phyloP scores from a whole-genome alignment of 305 asterid species.

The Solanum chacoense region DNA sequence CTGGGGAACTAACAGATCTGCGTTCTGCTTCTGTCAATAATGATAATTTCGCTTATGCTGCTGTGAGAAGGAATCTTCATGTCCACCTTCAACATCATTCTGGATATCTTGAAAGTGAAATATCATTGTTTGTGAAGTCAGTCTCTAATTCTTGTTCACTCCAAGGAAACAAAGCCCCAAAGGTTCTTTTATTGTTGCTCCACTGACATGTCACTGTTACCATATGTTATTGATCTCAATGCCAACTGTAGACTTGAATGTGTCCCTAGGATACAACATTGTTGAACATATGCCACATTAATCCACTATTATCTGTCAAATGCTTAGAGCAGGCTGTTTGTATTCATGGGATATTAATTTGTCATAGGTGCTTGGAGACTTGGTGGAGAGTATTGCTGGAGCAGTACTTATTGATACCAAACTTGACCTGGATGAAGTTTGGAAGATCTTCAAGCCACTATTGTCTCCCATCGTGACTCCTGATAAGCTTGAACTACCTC shows the following conservation, averaged over 20 bases:
- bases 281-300: not conserved
- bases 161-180: conserved; percentile 64
- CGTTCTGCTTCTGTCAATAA: conserved; percentile 92
- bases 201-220: not conserved
- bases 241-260: not conserved
- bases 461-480: conserved; percentile 96
- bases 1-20: conserved; percentile 89
- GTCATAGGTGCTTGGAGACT: conserved; percentile 77
- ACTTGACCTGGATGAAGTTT: conserved; percentile 58
- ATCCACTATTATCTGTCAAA: not conserved
- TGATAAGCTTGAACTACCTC: conserved; percentile 78
- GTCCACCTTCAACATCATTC: conserved; percentile 68
- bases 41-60: conserved; percentile 72
- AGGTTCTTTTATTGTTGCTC: conserved; percentile 27
- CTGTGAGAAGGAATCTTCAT: conserved; percentile 59
- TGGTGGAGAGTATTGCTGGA: conserved; percentile 93
- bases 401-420: conserved; percentile 81
- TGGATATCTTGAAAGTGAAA: conserved; percentile 33
- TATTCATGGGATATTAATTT: not conserved
- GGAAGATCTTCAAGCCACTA: conserved; percentile 68
- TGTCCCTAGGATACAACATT: not conserved
- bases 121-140: conserved; percentile 37
- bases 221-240: not conserved
- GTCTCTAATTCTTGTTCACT: conserved; percentile 41
- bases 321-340: not conserved